Base-by-base conservation (phyloP, 345 rosid genomes). In the Linum usitatissimum region DNA sequence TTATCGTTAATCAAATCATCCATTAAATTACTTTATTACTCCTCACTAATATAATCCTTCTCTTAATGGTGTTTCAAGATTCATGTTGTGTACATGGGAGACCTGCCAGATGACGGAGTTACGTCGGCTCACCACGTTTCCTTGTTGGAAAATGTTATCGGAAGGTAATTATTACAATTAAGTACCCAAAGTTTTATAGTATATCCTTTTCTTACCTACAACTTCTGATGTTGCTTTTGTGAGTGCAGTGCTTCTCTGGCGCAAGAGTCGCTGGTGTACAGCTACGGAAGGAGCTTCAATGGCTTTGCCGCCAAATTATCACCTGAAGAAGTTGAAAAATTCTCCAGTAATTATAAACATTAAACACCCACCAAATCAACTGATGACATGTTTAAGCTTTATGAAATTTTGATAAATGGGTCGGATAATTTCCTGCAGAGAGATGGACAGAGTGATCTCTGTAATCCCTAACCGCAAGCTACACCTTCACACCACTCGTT, bases 261-360 rank as follows among this genome's bases (percentile, higher is more conserved):
- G 20, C 59, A 63, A 53, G 70, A 77, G 6, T 77, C 71, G 9
- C 64, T 72, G 6, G 53, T 80, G 57, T 67, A 77, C 38, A 80
- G 79, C 53, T 77, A 80, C 36, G 72, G 76, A 18, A 71, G 74
- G 63, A 72, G 68, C 63, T 70, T 80, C 62, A 75, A 77, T 55
- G 79, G 72, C 48, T 80, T 80, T 73, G 81, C 79, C 18, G 81
- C 84, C 18, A 77, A 61, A 57, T 55, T 77, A n/a, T 71, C 75
- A 0, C 71, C 74, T 59, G 72, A 75, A 62, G 75, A 78, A 60
- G 81, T 57, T 57, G 73, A 64, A 59, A 74, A 31, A 64, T 31
- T 70, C 65, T 65, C 77, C 48, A 77, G 86, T 76, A 38, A 66
- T 15, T 13, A 40, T 40, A 12, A 10, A 45, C 3, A 45, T 3